Percentiles rank a stretch among this genome's conserved stretches.
Evolutionary conservation across 1,139 yeast genomes (phyloP).

Genomic region (Yamadazyma triangularis): DNA sequence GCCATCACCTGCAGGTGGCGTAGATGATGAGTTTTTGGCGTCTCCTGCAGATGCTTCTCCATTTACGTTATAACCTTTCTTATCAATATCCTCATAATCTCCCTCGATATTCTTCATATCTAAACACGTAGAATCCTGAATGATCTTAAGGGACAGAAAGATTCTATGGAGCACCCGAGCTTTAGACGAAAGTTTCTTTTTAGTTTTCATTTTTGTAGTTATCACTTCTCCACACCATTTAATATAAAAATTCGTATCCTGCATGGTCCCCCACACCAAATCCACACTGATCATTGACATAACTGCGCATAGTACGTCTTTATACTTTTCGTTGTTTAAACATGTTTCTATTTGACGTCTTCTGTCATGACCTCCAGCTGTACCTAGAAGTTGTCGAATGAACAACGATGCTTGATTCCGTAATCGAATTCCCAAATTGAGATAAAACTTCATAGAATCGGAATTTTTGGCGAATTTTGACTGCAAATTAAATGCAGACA

Average conservation of each 20-base stretch:
- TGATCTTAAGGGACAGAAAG: conserved; percentile 66
- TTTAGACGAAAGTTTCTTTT: conserved; percentile 67
- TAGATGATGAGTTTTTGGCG: background rate
- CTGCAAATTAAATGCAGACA: conserved; percentile 76
- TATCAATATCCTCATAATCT: conserved; percentile 27
- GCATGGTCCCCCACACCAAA: conserved; percentile 90
- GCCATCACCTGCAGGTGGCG: background rate
- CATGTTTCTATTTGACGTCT: conserved; percentile 45
- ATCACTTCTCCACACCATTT: conserved; percentile 76
- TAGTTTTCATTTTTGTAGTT: conserved; percentile 58
- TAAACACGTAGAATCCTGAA: conserved; percentile 70
- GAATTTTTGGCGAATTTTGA: conserved; percentile 61
- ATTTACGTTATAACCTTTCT: no score
- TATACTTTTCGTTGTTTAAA: conserved; percentile 64
- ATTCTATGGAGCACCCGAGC: conserved; percentile 76
- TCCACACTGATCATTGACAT: conserved; percentile 86
- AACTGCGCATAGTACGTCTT: conserved; percentile 79
- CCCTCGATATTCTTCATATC: conserved; percentile 34
- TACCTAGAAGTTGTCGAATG: conserved; percentile 47
- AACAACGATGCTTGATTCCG: conserved; percentile 72
- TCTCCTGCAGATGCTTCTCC: no score
- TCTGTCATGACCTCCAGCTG: conserved; percentile 19
- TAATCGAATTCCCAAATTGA: conserved; percentile 67
- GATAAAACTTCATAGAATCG: conserved; percentile 63
- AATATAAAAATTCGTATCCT: conserved; percentile 73